Percentiles rank a stretch among this genome's conserved stretches.
Conservation (phyloP, 2,329 filamentous ascomycete species). For the Hortaea sp. region DNA sequence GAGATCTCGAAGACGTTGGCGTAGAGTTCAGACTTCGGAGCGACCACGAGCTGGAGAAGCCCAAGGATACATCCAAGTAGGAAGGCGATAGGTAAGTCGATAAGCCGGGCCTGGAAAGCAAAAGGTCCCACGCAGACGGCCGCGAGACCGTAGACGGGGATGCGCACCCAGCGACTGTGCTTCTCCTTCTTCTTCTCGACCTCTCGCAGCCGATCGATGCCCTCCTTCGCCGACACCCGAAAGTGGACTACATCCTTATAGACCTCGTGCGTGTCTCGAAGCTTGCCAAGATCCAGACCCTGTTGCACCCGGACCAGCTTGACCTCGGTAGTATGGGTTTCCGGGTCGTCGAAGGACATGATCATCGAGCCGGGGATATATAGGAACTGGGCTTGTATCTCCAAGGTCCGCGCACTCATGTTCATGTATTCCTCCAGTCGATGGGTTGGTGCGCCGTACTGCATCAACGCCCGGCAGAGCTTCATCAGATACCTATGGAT, state of each 20-base stretch:
- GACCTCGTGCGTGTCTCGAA: constrained; percentile 64
- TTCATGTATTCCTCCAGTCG: constrained; percentile 84
- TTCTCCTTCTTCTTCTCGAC: constrained; percentile 51
- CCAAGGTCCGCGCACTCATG: constrained; percentile 79
- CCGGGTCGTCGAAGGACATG: constrained; percentile 70
- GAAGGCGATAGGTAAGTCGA: constrained; percentile 71
- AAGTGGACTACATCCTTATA: constrained; percentile 69
- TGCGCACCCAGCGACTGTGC: constrained; percentile 37
- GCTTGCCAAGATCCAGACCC: constrained; percentile 62
- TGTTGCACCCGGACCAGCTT: constrained; percentile 61
- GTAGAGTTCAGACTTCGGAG: constrained; percentile 64
- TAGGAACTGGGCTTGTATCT: constrained; percentile 80
- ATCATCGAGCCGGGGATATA: constrained; percentile 93
- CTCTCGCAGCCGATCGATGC: constrained; percentile 50
- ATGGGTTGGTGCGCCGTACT: constrained; percentile 83
- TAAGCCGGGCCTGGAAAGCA: constrained; percentile 64
- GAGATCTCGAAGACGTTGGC: constrained; percentile 42
- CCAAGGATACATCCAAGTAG: constrained; percentile 65
- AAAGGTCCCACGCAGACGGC: constrained; percentile 70
- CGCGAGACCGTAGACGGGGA: constrained; percentile 65
- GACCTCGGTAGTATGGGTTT: constrained; percentile 69
- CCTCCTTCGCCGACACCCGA: constrained; percentile 61
- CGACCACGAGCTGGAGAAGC: constrained; percentile 61
- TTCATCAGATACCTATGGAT: constrained; percentile 76
- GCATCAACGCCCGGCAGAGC: constrained; percentile 78